Evolutionary conservation across 352 stramenopile species (phyloP).

Genomic region (Globisporangium takayamanum): DNA sequence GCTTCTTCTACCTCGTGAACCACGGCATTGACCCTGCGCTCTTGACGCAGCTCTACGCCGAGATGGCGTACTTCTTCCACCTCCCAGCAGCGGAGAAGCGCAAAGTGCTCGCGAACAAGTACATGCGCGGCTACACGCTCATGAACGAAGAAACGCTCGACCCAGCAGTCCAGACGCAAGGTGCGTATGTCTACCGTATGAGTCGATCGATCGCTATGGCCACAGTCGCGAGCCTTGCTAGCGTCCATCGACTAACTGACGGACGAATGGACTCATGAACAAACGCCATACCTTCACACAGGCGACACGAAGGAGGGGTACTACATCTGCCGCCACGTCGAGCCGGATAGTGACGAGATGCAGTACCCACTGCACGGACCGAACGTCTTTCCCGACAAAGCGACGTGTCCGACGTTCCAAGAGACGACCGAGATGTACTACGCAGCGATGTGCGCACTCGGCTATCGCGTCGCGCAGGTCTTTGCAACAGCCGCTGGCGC

Average conservation of each 20-base stretch:
- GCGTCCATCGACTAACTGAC: no score
- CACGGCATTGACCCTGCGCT: constrained; percentile 36
- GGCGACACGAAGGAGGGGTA: constrained; percentile 75
- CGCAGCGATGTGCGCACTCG: constrained; percentile 37
- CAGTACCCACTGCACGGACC: constrained; percentile 49
- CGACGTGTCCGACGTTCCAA: constrained; percentile 38
- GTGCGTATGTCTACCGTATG: constrained; percentile 2
- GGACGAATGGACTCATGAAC: no score
- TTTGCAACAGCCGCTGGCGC: constrained; percentile 53
- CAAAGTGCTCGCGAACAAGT: constrained; percentile 57
- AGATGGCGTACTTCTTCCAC: constrained; percentile 56
- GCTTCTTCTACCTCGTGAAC: constrained; percentile 68
- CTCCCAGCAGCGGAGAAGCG: constrained; percentile 41
- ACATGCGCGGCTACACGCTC: constrained; percentile 67
- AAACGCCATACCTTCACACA: neutral
- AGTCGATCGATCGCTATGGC: no score
- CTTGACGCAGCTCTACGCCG: constrained; percentile 39
- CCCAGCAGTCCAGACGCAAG: constrained; percentile 34
- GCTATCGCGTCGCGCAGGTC: constrained; percentile 41
- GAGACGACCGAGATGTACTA: constrained; percentile 49
- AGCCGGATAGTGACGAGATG: constrained; percentile 48
- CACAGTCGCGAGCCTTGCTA: no score
- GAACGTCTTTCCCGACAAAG: constrained; percentile 51
- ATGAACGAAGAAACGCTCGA: constrained; percentile 77
- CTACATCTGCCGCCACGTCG: constrained; percentile 68